Percentiles rank a stretch among this genome's conserved stretches.
Evolutionary conservation across 495 filamentous ascomycete genomes (phyloP).

Genomic region (Hyaloscypha bicolor): DNA sequence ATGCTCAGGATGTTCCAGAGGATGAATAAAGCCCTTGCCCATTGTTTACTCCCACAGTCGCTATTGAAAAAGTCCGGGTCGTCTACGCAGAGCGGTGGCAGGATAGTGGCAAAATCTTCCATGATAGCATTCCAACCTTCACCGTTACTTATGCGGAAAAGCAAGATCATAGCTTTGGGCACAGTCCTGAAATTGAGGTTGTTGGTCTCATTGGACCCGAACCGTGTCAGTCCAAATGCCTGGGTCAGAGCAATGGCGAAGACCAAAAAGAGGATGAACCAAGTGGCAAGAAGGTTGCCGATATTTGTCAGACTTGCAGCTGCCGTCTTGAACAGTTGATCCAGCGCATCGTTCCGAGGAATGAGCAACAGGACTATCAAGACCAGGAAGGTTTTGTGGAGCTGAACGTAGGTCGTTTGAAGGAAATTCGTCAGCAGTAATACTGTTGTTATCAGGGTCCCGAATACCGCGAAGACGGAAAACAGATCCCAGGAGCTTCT

Average conservation of each 20-base stretch:
- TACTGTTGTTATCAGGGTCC: conserved; percentile 77
- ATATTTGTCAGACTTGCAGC: conserved; percentile 93
- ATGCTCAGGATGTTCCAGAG: conserved; percentile 99
- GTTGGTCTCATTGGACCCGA: conserved; percentile 68
- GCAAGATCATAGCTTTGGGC: conserved; percentile 87
- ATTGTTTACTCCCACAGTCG: conserved; percentile 88
- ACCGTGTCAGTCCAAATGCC: conserved; percentile 92
- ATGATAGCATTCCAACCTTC: conserved; percentile 97
- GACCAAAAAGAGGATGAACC: conserved; percentile 94
- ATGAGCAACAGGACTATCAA: conserved; percentile 90
- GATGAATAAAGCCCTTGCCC: conserved; percentile 88
- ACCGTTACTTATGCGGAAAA: conserved; percentile 90
- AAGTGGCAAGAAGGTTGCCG: conserved; percentile 90
- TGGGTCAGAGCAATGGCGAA: conserved; percentile 97
- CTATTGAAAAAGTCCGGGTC: conserved; percentile 71
- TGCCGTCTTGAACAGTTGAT: conserved; percentile 98
- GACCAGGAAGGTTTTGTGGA: conserved; percentile 94
- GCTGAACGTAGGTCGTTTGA: conserved; percentile 65
- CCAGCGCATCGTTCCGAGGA: conserved; percentile 93
- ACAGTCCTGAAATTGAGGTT: conserved; percentile 95
- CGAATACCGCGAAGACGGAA: conserved; percentile 81
- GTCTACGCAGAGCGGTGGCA: conserved; percentile 73
- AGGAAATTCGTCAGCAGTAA: conserved; percentile 58
- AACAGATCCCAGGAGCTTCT: conserved; percentile 96
- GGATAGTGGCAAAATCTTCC: conserved; percentile 89